These are phyloP conservation scores for Russula abietina DNA, from an alignment of 768 basidiomycete species.

Conservation along the genomic window DNA sequence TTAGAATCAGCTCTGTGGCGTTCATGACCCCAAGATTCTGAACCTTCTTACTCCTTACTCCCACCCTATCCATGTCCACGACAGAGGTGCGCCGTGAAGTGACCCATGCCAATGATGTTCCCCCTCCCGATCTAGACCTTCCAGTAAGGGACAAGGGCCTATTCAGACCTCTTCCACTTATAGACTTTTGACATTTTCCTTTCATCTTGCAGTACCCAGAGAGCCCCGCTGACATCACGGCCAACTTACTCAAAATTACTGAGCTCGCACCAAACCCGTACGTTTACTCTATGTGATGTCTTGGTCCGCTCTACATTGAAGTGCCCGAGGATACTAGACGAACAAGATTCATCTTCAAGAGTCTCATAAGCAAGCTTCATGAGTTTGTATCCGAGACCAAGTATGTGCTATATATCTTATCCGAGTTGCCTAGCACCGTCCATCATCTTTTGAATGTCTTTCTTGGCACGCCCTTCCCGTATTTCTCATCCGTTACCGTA, in stretches of 20 bases:
- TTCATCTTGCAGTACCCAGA: conserved; percentile 39
- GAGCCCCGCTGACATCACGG: conserved; percentile 45
- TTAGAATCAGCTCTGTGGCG: too few relatives aligned
- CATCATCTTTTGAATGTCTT: not conserved
- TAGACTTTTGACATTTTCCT: not conserved
- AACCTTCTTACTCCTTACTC: not conserved
- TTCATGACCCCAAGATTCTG: too few relatives aligned
- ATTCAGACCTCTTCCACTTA: not conserved
- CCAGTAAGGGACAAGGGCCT: conserved; percentile 34
- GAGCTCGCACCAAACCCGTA: conserved; percentile 38
- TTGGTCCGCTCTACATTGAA: not conserved
- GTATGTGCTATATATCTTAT: conserved; percentile 38
- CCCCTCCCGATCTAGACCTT: conserved; percentile 35
- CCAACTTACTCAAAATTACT: conserved; percentile 39
- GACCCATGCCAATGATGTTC: conserved; percentile 36
- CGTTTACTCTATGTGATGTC: conserved; percentile 20
- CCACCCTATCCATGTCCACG: conserved; percentile 3
- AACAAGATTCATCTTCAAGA: conserved; percentile 36
- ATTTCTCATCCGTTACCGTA: not conserved
- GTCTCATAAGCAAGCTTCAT: conserved; percentile 34
- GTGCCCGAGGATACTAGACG: conserved; percentile 33
- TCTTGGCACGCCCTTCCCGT: not conserved
- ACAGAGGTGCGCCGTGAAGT: not conserved
- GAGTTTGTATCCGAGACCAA: conserved; percentile 66
- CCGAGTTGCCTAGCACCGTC: not conserved